Base-by-base conservation (phyloP, 1,284 basidiomycete species). In the Abortiporus biennis region DNA sequence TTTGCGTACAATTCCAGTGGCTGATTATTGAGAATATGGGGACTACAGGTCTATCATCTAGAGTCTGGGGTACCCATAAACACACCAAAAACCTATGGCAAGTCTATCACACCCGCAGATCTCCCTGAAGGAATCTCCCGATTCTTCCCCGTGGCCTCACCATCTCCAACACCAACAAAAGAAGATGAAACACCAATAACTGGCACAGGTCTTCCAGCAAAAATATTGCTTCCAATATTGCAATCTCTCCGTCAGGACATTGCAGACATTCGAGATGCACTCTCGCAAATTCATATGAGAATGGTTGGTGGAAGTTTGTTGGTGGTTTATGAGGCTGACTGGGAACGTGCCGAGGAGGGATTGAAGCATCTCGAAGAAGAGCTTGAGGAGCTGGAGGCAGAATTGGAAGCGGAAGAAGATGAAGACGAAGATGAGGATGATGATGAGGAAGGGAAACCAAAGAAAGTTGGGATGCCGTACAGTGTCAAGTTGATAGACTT, bases 401-500 rank as follows among this genome's bases (percentile, higher is more conserved):
- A 66, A 0, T 67, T 68, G 2, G 57, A 63, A 9, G 59, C 61
- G 1, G 59, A 65, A 3, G 56, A 61, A 3, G 59, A 64, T 0
- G 64, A 66, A 0, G 66, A 64, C 0, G 65, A 64, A 2, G 57
- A 61, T 1, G 65, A 67, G 3, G 56, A 59, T 4, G 54, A 54
- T 2, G 62, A 61, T 6, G 56, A 56, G 6, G 54, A 54, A 4
- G 55, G 65, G 29, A 63, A 55, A 11, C 54, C 62, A 38, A 61
- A 61, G 40, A 58, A 59, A 27, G 55, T 57, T 2, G 70, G 73
- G 5, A 72, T 76, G 12, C 75, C 85, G 6, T 82, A 76, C 49
- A 66, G 71, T 6, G 71, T 95, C 44, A 84, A 83, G 46, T 64
- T 96, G 49, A 97, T 97, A 47, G 94, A 98, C 67, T 97, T 98